Evolutionary conservation across 2,329 filamentous ascomycete genomes (phyloP), one percentile per base, ranked within the genome.

Genomic region (Penicillium vulpinum): DNA sequence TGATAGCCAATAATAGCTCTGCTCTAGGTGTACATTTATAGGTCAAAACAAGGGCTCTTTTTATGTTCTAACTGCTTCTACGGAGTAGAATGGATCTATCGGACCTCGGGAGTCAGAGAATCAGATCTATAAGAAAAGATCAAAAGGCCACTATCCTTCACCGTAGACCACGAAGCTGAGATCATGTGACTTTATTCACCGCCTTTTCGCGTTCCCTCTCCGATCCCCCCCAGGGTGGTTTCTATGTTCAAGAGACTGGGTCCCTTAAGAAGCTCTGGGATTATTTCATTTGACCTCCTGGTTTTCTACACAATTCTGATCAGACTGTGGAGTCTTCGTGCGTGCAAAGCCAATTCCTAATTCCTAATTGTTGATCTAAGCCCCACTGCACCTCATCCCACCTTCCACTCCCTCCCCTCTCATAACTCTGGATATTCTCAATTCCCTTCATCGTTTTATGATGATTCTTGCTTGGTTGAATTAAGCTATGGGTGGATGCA

Each of bases 401-500:
- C 62, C 60, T 65, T 62, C 48, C 40, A n/a, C 49, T 46, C 40
- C 40, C 52, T 54, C 58, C 55, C 43, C 57, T 58, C 60, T 55
- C 50, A 35, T 44, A 44, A 51, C 8, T n/a, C 28, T 45, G 41
- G 46, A 45, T 46, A 39, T 47, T 43, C 33, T 50, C 56, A 57
- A 38, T 43, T 58, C 53, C 48, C 43, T 51, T 51, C 52, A 49
- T 65, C 51, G 21, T 28, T 54, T 44, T 59, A 70, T 63, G 62
- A 72, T 71, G 70, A 56, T 71, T 63, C 21, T 62, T 62, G 44
- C 51, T 51, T 59, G 47, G 51, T 62, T 59, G 61, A 67, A 67
- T 67, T 68, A 68, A 66, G 65, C 58, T 59, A 70, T 72, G 71
- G 71, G 68, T 69, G 68, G 64, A 67, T 63, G 58, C 69, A 68